Evolutionary conservation across 495 filamentous ascomycete species (phyloP).

Genomic region (Aspergillus cristatus): DNA sequence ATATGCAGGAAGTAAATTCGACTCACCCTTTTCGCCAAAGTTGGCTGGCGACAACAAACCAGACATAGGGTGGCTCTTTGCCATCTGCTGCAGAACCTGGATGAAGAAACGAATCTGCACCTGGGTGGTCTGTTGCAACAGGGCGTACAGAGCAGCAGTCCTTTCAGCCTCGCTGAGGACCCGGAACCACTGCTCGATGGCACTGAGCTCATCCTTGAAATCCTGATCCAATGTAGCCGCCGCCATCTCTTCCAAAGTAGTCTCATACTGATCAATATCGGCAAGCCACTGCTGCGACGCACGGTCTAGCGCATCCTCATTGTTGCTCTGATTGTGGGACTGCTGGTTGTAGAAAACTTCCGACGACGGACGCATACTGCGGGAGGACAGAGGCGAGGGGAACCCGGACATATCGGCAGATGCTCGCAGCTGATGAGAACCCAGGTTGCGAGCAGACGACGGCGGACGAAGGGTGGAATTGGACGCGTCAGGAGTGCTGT

Average conservation of each 20-base stretch:
- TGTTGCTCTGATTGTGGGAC: slow-evolving; percentile 51
- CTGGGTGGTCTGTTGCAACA: slow-evolving; percentile 96
- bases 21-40: slow-evolving; percentile 83
- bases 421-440: slow-evolving; percentile 81
- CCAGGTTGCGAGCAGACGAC: slow-evolving; percentile 67
- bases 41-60: slow-evolving; percentile 91
- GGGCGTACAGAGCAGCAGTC: slow-evolving; percentile 88
- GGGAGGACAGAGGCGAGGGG: slow-evolving; percentile 63
- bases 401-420: slow-evolving; percentile 95
- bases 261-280: slow-evolving; percentile 97
- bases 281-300: slow-evolving; percentile 97
- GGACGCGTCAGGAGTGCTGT: slow-evolving; percentile 90
- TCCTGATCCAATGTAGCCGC: slow-evolving; percentile 96
- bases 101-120: slow-evolving; percentile 99
- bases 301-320: slow-evolving; percentile 84
- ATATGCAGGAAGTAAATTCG: background rate
- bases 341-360: slow-evolving; percentile 82
- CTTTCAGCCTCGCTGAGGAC: slow-evolving; percentile 94
- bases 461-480: slow-evolving; percentile 87
- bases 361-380: slow-evolving; percentile 83
- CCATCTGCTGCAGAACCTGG: slow-evolving; percentile 96
- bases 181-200: slow-evolving; percentile 99
- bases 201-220: slow-evolving; percentile 97
- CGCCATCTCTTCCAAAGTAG: slow-evolving; percentile 95
- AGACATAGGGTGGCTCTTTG: slow-evolving; percentile 94